Base-by-base conservation (phyloP, 176 grass and related monocot species). In the Poa annua region DNA sequence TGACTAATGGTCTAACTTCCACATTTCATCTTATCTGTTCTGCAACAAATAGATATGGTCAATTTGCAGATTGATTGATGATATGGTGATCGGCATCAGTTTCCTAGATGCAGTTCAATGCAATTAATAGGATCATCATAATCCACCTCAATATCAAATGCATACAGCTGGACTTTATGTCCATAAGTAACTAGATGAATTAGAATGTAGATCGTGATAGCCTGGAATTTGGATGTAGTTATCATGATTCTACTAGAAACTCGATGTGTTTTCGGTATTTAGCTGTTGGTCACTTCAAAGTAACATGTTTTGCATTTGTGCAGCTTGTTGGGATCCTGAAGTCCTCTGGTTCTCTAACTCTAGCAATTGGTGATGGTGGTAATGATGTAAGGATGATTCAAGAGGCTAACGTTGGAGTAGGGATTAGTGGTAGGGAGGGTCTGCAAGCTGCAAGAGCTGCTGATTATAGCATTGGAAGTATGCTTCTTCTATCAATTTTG, bases 321-420 rank as follows among this genome's bases (percentile, higher is more conserved):
- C 89, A 98, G 95, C 88, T 98, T 66, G 95, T 95, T 89, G 85
- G 79, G 71, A 51, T 98, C 22, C 79, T 97, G 77, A 94, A 94
- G 67, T 93, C 86, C 4, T 76, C 77, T 85, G 88, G 86, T 69
- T 98, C 88, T 52, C 85, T 93, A 71, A 98, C 92, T 72, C 78
- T 98, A 57, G 95, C 90, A 86, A 94, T 98, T 88, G 92, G 92
- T 45, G 92, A 98, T 68, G 92, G 95, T 80, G 95, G 95, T 88
- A 98, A 98, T 85, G 95, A 98, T 94, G 92, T 98, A 81, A 94
- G 92, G 82, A 98, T 98, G 95, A 98, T 98, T 86, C 95, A 98
- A 89, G 88, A 94, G 70, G 95, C 95, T 88, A 90, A 94, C 63
- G 78, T 97, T 80, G 95, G 95, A 85, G 88, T 97, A 56, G 95